Evolutionary conservation across 768 basidiomycete species (phyloP), one percentile per base, ranked within the genome.

Genomic region (Chiua virens): DNA sequence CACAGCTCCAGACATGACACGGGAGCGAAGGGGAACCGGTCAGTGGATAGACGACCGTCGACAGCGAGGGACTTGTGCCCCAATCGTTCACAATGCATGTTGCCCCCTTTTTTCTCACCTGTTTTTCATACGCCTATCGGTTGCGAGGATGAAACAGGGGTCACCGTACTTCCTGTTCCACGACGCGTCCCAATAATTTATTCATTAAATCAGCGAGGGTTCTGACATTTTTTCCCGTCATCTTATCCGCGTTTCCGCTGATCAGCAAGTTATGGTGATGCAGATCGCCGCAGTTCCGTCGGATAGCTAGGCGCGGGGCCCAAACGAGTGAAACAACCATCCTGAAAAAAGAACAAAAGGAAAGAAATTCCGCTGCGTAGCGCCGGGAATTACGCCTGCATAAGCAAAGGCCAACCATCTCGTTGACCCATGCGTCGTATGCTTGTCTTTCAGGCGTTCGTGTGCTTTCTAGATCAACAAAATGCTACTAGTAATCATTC

Each of bases 71-170:
- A 22, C 25, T n/a, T 39, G 30, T 40, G n/a, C 34, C 25, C n/a
- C 28, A 42, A 27, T 34, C 23, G 10, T 41, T 39, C 3, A 30
- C 37, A 22, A 39, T 42, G 36, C 51, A 39, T 18, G 28, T 25
- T 18, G 10, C 13, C 57, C 36, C 35, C 5, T 30, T 28, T 51
- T 49, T 34, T 34, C 38, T 42, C 44, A 36, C 45, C 22, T 44
- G 48, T 50, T 49, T 50, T 44, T 49, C 37, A 40, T 42, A 41
- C 51, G 23, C 37, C 30, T 14, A 36, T 46, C 43, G 41, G 50
- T 40, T 55, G 53, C 36, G 51, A 43, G 48, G 36, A 41, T 58
- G 59, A 64, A 64, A 64, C 58, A 50, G 47, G 62, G 57, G 51
- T 21, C n/a, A 32, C 30, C 30, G 7, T 25, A 17, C 17, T 34